These are phyloP conservation scores for Entomortierella lignicola DNA, from an alignment of 192 early-diverging fungal species.

Conservation along the genomic window DNA sequence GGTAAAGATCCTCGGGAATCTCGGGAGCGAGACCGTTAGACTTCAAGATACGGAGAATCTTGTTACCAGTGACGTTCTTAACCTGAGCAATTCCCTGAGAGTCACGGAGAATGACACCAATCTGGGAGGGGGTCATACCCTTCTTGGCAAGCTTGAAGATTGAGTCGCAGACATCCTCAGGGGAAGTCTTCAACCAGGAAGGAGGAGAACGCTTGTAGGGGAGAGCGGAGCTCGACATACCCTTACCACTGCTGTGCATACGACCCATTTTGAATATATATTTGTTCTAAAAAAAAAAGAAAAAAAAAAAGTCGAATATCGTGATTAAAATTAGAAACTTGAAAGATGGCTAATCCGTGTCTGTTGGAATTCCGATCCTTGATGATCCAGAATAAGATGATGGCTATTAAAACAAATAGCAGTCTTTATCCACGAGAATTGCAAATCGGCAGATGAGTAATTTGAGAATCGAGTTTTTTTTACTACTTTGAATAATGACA, in stretches of 20 bases:
- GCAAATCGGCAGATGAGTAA: no score
- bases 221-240: slow-evolving; percentile 90
- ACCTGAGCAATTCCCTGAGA: slow-evolving; percentile 98
- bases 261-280: slow-evolving; percentile 80
- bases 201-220: slow-evolving; percentile 98
- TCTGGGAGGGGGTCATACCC: slow-evolving; percentile 98
- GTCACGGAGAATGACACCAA: slow-evolving; percentile 97
- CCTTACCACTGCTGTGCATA: slow-evolving; percentile 98
- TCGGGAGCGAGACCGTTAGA: slow-evolving; percentile 95
- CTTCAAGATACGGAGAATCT: slow-evolving; percentile 99
- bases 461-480: no score
- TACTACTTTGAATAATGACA: no score
- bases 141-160: slow-evolving; percentile 99
- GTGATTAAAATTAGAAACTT: background rate
- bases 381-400: no score
- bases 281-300: background rate
- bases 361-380: no score
- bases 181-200: slow-evolving; percentile 97
- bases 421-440: no score
- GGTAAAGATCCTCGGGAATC: slow-evolving; percentile 99
- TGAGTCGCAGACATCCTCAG: slow-evolving; percentile 96
- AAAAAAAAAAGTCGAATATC: background rate
- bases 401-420: no score
- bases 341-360: no score
- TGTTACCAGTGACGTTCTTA: slow-evolving; percentile 97